These are phyloP conservation scores for Eucalyptus sp. DNA, from an alignment of 345 rosid species.

Conservation along the genomic window DNA sequence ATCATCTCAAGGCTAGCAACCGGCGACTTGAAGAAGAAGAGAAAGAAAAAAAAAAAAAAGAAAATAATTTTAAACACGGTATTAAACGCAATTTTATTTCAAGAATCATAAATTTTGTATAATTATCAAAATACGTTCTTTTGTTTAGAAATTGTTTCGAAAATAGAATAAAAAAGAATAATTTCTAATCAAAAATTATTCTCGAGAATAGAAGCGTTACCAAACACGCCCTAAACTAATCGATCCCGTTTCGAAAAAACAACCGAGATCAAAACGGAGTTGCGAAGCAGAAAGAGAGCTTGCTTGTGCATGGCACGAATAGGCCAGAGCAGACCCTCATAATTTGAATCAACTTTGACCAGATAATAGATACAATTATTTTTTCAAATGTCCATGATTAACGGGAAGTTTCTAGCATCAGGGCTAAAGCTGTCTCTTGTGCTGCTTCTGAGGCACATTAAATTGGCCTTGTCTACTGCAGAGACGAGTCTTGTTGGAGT, in stretches of 20 bases:
- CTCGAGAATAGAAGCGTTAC: too few relatives aligned
- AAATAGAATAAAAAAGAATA: too few relatives aligned
- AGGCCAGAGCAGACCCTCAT: background rate
- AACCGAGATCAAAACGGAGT: background rate
- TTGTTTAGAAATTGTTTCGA: too few relatives aligned
- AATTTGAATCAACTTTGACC: background rate
- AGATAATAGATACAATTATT: background rate
- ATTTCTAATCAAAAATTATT: too few relatives aligned
- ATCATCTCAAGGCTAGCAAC: too few relatives aligned
- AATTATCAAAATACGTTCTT: too few relatives aligned
- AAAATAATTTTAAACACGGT: too few relatives aligned
- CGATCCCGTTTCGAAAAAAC: background rate
- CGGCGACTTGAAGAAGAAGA: too few relatives aligned
- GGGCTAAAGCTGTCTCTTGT: background rate
- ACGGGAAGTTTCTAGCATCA: background rate
- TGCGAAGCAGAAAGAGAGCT: background rate
- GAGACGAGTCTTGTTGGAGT: background rate
- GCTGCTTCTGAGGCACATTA: background rate
- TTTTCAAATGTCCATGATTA: background rate
- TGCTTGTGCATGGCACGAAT: background rate
- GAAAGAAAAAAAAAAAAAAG: too few relatives aligned
- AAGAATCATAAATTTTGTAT: too few relatives aligned
- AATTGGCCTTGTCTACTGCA: background rate
- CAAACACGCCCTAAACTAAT: fast-evolving
- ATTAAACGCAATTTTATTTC: too few relatives aligned